Conservation (phyloP, 768 basidiomycete genomes). For the Lactarius hatsudake region DNA sequence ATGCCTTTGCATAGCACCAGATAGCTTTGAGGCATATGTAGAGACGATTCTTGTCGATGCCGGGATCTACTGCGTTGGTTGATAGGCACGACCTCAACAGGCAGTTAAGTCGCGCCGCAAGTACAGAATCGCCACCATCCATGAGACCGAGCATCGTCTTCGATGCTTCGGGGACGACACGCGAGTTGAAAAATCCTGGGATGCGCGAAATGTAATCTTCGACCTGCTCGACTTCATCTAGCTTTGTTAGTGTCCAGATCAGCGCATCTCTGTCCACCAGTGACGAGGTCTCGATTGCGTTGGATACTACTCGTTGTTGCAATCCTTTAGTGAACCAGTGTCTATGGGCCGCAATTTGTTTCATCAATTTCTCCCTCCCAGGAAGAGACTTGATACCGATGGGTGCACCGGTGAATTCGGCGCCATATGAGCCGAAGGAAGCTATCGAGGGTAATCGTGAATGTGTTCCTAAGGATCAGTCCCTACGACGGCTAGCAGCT, state of each 20-base stretch:
- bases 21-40: constrained; percentile 1
- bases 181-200: constrained; percentile 11
- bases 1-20: constrained; percentile 3
- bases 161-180: not conserved
- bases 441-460: not conserved
- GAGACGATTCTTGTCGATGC: not conserved
- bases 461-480: not conserved
- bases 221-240: constrained; percentile 1
- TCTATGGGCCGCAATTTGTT: not conserved
- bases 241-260: constrained; percentile 7
- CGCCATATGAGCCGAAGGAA: not conserved
- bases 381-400: not conserved
- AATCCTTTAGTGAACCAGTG: not conserved
- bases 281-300: not conserved
- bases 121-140: constrained; percentile 5
- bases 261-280: constrained; percentile 6
- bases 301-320: not conserved
- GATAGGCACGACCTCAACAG: not conserved
- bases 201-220: constrained; percentile 4
- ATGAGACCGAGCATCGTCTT: constrained; percentile 4
- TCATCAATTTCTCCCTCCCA: not conserved
- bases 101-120: constrained; percentile 2
- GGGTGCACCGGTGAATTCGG: not conserved
- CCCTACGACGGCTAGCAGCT: not conserved
- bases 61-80: not conserved